Conservation (phyloP, 495 filamentous ascomycete species). For the Penicillium lagena region DNA sequence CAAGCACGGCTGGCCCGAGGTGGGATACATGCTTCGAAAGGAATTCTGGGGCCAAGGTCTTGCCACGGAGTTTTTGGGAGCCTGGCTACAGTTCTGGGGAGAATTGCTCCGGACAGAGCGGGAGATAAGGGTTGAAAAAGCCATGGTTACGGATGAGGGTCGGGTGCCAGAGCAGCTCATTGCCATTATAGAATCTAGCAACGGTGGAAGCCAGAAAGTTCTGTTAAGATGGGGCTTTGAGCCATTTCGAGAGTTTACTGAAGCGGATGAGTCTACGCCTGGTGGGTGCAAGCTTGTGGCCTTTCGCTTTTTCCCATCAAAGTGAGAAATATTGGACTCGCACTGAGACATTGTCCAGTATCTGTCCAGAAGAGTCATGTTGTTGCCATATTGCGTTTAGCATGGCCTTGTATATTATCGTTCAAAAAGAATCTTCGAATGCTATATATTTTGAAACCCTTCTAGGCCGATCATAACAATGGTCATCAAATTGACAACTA, state of each 20-base stretch:
- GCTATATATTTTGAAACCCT: too few relatives aligned
- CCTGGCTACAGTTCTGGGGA: conserved; percentile 28
- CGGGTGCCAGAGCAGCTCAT: conserved; percentile 23
- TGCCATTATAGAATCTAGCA: conserved; percentile 25
- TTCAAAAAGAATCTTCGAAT: too few relatives aligned
- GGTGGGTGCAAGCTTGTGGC: conserved; percentile 3
- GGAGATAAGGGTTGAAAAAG: conserved; percentile 15
- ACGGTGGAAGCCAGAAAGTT: conserved; percentile 28
- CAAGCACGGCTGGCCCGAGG: conserved; percentile 26
- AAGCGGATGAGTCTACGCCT: conserved; percentile 5
- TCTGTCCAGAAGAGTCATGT: too few relatives aligned
- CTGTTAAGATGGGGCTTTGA: conserved; percentile 34
- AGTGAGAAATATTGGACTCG: background rate
- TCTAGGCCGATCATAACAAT: too few relatives aligned
- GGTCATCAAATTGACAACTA: too few relatives aligned
- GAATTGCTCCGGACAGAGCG: conserved; percentile 27
- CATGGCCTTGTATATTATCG: too few relatives aligned
- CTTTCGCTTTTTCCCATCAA: conserved; percentile 6
- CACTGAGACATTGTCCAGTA: too few relatives aligned
- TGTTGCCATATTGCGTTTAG: too few relatives aligned
- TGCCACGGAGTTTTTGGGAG: conserved; percentile 39
- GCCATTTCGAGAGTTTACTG: conserved; percentile 16
- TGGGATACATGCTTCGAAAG: conserved; percentile 40
- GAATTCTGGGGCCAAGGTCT: conserved; percentile 40
- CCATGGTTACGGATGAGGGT: conserved; percentile 5